phyloP scores from a whole-genome alignment of 1,284 basidiomycete genomes.

The Puccinia triticina region DNA sequence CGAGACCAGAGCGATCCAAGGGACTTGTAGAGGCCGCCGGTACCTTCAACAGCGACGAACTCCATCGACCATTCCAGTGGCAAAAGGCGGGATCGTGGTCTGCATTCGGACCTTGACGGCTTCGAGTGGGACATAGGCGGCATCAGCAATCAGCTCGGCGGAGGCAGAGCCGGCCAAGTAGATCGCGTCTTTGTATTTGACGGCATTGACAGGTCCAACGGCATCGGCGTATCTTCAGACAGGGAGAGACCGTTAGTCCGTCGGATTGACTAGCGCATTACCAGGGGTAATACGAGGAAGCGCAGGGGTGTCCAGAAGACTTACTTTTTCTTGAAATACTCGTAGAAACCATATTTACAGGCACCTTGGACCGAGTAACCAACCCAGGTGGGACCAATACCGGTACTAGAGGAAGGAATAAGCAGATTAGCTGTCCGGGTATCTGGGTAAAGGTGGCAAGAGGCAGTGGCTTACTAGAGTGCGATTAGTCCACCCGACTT shows the following conservation, averaged over 20 bases:
- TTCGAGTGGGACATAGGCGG: slow-evolving; percentile 59
- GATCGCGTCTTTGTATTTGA: slow-evolving; percentile 60
- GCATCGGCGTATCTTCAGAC: slow-evolving; percentile 57
- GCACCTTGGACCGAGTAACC: slow-evolving; percentile 60
- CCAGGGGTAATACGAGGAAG: background rate
- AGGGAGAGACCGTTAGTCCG: background rate
- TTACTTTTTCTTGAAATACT: slow-evolving; percentile 56
- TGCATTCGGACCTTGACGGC: slow-evolving; percentile 60
- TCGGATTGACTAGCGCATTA: background rate
- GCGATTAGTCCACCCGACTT: slow-evolving; percentile 57
- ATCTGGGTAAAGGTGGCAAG: background rate
- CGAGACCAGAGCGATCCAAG: slow-evolving; percentile 59
- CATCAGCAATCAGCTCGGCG: slow-evolving; percentile 59
- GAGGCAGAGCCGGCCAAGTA: slow-evolving; percentile 60
- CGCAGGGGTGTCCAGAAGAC: background rate
- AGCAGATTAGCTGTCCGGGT: background rate
- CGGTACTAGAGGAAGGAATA: slow-evolving; percentile 55
- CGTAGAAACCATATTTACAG: slow-evolving; percentile 60
- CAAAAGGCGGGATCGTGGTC: slow-evolving; percentile 59
- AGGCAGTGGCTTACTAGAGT: slow-evolving; percentile 55
- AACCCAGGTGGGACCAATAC: slow-evolving; percentile 58
- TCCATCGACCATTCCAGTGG: slow-evolving; percentile 55
- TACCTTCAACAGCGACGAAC: slow-evolving; percentile 57
- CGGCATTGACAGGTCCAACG: slow-evolving; percentile 58
- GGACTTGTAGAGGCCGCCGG: slow-evolving; percentile 59